Base-by-base conservation (phyloP, 441 rosid species). In the Hypseocharis bilobata region DNA sequence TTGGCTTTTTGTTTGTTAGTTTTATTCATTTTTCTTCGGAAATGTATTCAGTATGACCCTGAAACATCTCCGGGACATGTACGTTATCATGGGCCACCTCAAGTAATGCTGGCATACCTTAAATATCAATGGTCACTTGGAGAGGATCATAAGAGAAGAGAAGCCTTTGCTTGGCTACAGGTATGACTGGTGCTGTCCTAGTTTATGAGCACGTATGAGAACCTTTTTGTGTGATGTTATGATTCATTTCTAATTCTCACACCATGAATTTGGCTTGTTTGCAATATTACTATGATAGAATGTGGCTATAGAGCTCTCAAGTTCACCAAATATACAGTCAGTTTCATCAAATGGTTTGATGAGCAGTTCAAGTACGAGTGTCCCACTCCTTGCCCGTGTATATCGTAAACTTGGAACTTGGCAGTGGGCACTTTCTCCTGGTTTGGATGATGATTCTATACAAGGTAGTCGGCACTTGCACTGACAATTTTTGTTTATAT, bases 61-160 rank as follows among this genome's bases (percentile, higher is more conserved):
- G 99, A 95, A 78, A 76, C 81, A 69, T 85, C 85, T 68, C 83
- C 88, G 58, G 93, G 90, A 70, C 80, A 80, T 76, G 81, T 83
- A 72, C 84, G 80, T 65, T 92, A 85, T 75, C 88, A 86, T 66
- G 97, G 97, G 56, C 97, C 95, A 65, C 97, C 99, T 59, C 96
- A 95, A 88, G 99, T 95, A 72, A 88, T 92, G 88, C 85, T 88
- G 64, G 96, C 89, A 67, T 95, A 95, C 83, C 81, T 95, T 72
- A 86, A 89, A 72, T 95, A 88, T 70, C 99, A 92, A 64, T 95
- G 99, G 99, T 92, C 98, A 54, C 96, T 95, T 67, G 99, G 99
- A 47, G 99, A 95, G 68, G 99, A 95, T 75, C 84, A 72, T 65
- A 92, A 92, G 85, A 86, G 96, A 66, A 92, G 87, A 84, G 98